Percentiles rank a stretch among this genome's conserved stretches.
Evolutionary conservation across 805 yeast genomes (phyloP).

Genomic region (Saturnispora gosingensis): DNA sequence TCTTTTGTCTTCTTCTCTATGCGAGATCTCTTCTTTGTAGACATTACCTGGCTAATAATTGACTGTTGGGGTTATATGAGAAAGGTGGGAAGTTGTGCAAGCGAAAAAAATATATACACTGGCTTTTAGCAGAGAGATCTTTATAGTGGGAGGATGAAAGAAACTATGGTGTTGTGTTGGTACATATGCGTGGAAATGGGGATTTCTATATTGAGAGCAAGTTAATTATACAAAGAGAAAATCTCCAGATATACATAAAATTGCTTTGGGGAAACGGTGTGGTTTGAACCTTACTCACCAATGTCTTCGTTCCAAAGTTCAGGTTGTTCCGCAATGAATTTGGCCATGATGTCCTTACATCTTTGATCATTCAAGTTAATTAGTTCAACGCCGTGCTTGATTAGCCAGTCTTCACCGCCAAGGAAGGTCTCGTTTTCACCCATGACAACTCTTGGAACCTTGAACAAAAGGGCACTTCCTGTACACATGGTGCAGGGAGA

Average conservation of each 20-base stretch:
- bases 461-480: conserved; percentile 86
- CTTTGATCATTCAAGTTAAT: conserved; percentile 47
- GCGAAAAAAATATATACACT: neutral
- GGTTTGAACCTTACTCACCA: conserved; percentile 31
- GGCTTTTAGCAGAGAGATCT: no score
- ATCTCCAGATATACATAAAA: neutral
- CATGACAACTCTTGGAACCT: conserved; percentile 75
- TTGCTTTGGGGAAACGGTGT: no score
- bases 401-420: conserved; percentile 76
- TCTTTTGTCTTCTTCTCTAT: neutral
- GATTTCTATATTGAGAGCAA: neutral
- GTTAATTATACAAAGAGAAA: neutral
- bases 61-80: neutral
- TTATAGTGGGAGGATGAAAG: no score
- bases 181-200: no score
- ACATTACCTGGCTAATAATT: conserved; percentile 4
- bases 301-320: conserved; percentile 76
- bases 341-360: conserved; percentile 64
- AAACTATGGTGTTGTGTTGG: neutral
- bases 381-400: conserved; percentile 62
- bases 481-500: conserved; percentile 95
- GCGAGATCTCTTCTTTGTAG: conserved; percentile 12
- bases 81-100: neutral
- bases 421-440: conserved; percentile 80
- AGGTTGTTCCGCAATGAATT: conserved; percentile 73